A percentile compares a stretch with the other conserved stretches of the same genome.
Conservation (phyloP, 768 basidiomycete genomes). For the Amanita thiersii region DNA sequence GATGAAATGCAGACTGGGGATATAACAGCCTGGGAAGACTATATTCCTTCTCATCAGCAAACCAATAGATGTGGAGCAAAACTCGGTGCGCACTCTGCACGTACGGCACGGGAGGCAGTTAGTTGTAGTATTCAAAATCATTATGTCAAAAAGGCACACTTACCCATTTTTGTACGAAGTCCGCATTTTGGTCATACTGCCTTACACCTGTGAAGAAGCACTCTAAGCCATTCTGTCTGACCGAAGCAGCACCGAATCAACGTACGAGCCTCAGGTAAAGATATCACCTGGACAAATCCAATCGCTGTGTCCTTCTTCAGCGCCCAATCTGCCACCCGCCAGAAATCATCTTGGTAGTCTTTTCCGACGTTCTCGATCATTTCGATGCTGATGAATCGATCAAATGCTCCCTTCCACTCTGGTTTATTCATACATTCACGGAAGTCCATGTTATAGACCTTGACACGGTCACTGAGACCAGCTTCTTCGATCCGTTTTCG, state of each 20-base stretch:
- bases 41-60: constrained; percentile 2
- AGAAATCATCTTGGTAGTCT: constrained; percentile 60
- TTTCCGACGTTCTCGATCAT: constrained; percentile 73
- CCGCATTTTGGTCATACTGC: constrained; percentile 47
- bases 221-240: neutral
- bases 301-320: constrained; percentile 49
- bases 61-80: neutral
- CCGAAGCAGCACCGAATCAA: constrained; percentile 18
- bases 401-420: constrained; percentile 58
- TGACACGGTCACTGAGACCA: constrained; percentile 44
- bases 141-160: constrained; percentile 15
- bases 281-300: constrained; percentile 70
- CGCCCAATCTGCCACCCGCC: constrained; percentile 57
- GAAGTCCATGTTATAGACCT: constrained; percentile 73
- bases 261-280: constrained; percentile 62
- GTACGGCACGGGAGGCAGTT: neutral
- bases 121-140: neutral
- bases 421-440: constrained; percentile 41
- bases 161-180: constrained; percentile 78
- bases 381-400: constrained; percentile 65
- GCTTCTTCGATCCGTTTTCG: constrained; percentile 43
- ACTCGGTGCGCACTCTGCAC: constrained; percentile 18
- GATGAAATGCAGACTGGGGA: constrained; percentile 57
- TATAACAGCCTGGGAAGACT: constrained; percentile 68
- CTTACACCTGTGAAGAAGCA: constrained; percentile 36